Base-by-base conservation (phyloP, 2,329 filamentous ascomycete species). In the Stromatinia cepivora region DNA sequence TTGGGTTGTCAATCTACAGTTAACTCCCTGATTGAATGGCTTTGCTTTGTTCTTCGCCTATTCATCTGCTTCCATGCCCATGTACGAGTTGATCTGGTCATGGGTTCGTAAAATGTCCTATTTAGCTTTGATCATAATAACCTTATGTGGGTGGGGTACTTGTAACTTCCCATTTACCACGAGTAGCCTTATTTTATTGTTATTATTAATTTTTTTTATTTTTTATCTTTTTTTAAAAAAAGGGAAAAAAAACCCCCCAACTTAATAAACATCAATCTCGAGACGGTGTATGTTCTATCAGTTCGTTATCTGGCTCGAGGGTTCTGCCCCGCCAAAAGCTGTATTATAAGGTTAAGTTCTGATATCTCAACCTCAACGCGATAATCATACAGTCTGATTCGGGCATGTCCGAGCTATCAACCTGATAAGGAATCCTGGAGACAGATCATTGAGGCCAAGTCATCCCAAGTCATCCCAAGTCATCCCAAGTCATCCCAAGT, bases 21-120 rank as follows among this genome's bases (percentile, higher is more conserved):
- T 78, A 4, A 80, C 78, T 4, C 78, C 78, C 67, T 80, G 78
- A 61, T 80, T 80, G 73, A 77, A 80, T 11, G 75, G 72, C 69
- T 79, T 46, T 20, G 72, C 25, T 34, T 75, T 73, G 56, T 75
- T 75, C 31, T 71, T 72, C n/a, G n/a, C n/a, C n/a, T 80, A 67
- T 2, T 75, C 73, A 56, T 79, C 74, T 2, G 78, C 77, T 70
- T 82, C 79, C n/a, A 74, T 76, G 15, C 70, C 73, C 79, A 81
- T 81, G 53, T 76, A 76, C 7, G 71, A 70, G 52, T 79, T 78
- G 22, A n/a, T n/a, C n/a, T n/a, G n/a, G n/a, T n/a, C n/a, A n/a
- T n/a, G n/a, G n/a, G n/a, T 48, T 62, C 10, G 42, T 34, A 34
- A 62, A 62, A 13, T 17, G 28, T 36, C 34, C 9, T 25, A 34